Conservation (phyloP, 208 protist species). For the Dictyostelium gargantuum region DNA sequence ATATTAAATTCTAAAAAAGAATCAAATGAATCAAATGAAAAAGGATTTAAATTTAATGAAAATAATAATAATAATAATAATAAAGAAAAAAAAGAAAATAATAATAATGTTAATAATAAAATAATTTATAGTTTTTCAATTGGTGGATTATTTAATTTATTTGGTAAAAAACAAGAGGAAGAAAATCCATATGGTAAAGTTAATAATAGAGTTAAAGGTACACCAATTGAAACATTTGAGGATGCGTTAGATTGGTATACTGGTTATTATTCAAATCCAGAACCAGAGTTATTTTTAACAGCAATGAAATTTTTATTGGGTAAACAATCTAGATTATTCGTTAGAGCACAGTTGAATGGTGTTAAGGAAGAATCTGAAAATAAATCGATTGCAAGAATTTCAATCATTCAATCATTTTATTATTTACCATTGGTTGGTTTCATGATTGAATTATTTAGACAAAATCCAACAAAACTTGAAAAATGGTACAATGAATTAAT, state of each 20-base stretch:
- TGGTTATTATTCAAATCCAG: background rate
- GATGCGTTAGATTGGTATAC: conserved; percentile 54
- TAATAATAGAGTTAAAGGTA: background rate
- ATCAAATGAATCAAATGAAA: too few species aligned
- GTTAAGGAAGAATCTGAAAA: background rate
- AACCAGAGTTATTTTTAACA: background rate
- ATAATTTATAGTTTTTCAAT: conserved; percentile 12
- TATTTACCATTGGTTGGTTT: conserved; percentile 52
- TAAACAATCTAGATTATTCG: background rate
- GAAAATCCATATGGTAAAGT: background rate
- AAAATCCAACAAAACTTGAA: background rate
- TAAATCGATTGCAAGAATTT: background rate
- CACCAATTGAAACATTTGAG: background rate
- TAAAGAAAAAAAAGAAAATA: background rate
- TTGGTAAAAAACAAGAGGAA: background rate
- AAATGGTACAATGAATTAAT: conserved; percentile 5
- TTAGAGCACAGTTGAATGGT: background rate
- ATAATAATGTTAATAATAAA: background rate
- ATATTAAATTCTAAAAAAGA: too few species aligned
- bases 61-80: background rate
- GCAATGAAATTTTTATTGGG: conserved; percentile 19
- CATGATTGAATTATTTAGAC: conserved; percentile 7
- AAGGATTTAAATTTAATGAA: background rate
- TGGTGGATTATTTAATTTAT: background rate
- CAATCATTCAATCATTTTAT: conserved; percentile 48